Evolutionary conservation across 1,139 yeast species (phyloP), one percentile per base, ranked within the genome.

Genomic region (Hyphopichia wangnamkhiaoensis): DNA sequence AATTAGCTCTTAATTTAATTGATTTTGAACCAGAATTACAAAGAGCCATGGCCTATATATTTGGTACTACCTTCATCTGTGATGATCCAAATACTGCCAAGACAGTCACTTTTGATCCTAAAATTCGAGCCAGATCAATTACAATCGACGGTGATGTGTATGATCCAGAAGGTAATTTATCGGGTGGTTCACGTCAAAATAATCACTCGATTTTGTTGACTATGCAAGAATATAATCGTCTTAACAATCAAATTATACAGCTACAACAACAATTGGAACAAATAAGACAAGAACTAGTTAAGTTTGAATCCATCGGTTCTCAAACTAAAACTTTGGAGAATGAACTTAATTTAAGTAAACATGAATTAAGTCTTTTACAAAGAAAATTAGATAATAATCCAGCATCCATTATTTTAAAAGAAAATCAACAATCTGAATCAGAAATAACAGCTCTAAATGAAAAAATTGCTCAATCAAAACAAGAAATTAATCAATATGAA

Each of bases 161-260:
- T 63, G 98, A 94, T 57, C 98, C 98, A 0, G 90, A 85, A 50
- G 99, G 99, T 12, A 89, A 95, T 17, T 68, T 94, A 30, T 87
- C 97, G 1, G 99, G 99, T 38, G 98, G 98, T n/a, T 83, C 95
- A 17, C 76, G 93, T 48, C 80, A 74, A 47, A 64, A 69, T 35
- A 73, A 80, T 12, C 71, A 78, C 5, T 78, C 90, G 0, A 61
- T 85, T 4, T 68, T 93, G 42, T 61, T 80, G 7, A 79, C 78
- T 37, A 79, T 91, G 56, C 95, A 85, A 53, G 78, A 79, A 46
- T 84, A 77, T 49, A 86, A 87, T 52, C 64, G 62, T n/a, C 56
- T 80, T 13, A 69, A 69, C 31, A 54, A 55, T 4, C 65, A 71
- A 39, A 60, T 82, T 19, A 59, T 61, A 13, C 53, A 47, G 2